phyloP scores from a whole-genome alignment of 73 alveolate genomes.

The Breviolum minutum region DNA sequence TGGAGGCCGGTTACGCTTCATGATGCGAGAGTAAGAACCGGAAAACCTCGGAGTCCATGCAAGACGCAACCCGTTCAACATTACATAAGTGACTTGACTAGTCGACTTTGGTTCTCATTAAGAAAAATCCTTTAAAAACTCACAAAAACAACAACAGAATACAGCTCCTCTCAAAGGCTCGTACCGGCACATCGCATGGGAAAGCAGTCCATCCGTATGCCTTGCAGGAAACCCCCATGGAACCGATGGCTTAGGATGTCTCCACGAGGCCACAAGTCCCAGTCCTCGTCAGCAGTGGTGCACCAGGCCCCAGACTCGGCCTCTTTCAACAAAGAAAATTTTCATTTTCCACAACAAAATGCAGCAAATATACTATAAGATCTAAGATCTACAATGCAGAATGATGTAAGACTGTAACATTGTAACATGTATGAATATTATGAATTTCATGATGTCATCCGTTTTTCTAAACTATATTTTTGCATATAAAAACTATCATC shows the following conservation, averaged over 20 bases:
- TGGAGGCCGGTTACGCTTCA: slow-evolving; percentile 92
- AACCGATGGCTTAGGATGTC: background rate
- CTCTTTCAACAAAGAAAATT: background rate
- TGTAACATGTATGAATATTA: too few relatives aligned
- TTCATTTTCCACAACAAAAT: background rate
- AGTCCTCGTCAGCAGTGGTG: slow-evolving; percentile 43
- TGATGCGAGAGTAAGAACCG: slow-evolving; percentile 81
- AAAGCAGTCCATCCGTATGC: slow-evolving; percentile 36
- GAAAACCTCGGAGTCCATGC: slow-evolving; percentile 40
- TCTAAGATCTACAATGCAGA: too few relatives aligned
- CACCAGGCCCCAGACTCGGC: slow-evolving; percentile 54
- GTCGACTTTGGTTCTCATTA: background rate
- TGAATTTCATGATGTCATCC: too few relatives aligned
- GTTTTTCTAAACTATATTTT: background rate
- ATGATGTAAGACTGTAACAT: too few relatives aligned
- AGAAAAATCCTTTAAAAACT: background rate
- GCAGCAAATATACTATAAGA: background rate
- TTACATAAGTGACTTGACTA: background rate
- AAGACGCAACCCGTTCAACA: background rate
- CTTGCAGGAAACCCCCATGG: background rate
- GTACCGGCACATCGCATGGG: slow-evolving; percentile 19
- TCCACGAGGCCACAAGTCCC: background rate
- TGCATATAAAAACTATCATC: background rate
- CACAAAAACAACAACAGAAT: background rate
- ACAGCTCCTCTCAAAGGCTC: background rate